phyloP scores from a whole-genome alignment of 441 rosid species.

The Flueggea neowawraea region DNA sequence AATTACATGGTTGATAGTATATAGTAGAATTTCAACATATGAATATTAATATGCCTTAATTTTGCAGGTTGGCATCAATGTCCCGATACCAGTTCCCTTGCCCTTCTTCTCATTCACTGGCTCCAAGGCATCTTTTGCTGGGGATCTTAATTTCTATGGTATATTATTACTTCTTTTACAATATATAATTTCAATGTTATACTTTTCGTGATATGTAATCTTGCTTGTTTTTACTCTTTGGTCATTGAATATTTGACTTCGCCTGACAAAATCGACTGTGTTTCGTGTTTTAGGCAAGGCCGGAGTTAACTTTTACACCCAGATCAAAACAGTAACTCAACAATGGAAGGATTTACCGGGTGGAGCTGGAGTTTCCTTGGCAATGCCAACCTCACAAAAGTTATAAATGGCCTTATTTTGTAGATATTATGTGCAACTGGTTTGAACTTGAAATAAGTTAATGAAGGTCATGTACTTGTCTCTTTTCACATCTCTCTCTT shows the following conservation, averaged over 20 bases:
- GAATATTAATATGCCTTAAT: too few species aligned
- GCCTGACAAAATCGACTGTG: not conserved
- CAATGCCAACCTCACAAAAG: too few species aligned
- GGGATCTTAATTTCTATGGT: constrained; percentile 21
- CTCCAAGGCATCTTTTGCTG: constrained; percentile 18
- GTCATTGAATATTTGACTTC: not conserved
- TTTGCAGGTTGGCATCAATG: constrained; percentile 37
- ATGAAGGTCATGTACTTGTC: too few species aligned
- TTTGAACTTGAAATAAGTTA: too few species aligned
- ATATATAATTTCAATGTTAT: too few species aligned
- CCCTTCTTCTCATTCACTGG: constrained; percentile 17
- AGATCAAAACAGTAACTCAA: constrained; percentile 23
- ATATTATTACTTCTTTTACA: not conserved
- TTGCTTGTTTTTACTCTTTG: not conserved
- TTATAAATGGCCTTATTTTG: too few species aligned
- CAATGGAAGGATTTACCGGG: constrained; percentile 29
- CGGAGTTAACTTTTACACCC: constrained; percentile 21
- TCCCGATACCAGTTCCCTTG: constrained; percentile 31
- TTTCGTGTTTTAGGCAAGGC: constrained; percentile 18
- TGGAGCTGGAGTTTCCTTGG: not conserved
- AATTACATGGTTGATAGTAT: too few species aligned
- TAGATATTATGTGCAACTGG: too few species aligned
- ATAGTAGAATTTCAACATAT: too few species aligned
- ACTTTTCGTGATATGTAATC: too few species aligned
- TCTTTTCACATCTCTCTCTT: too few species aligned